Base-by-base conservation (phyloP, 768 basidiomycete genomes). In the Leucogyrophana mollusca region DNA sequence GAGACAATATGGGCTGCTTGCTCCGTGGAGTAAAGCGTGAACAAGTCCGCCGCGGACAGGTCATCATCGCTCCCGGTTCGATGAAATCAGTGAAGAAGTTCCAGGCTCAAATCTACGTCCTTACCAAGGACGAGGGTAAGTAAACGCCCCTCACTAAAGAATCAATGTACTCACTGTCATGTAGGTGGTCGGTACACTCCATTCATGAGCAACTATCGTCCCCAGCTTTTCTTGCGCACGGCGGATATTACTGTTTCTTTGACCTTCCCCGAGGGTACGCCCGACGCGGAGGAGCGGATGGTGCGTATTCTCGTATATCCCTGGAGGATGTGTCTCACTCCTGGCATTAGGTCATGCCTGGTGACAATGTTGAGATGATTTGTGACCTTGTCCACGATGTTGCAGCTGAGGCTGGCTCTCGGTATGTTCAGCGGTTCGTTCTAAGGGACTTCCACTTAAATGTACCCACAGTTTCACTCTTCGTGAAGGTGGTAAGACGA, bases 1-100 rank as follows among this genome's bases (percentile, higher is more conserved):
- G 96, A 58, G 96, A 99, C 71, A 98, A 98, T 77, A 97, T 98
- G 92, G 96, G 96, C 56, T 90, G 87, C 46, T 78, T 99, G 30
- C 84, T 99, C 37, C 92, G 96, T 68, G 94, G 96, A 63, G 75
- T 97, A 68, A 98, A 98, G 73, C 87, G 95, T 53, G 96, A 98
- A 63, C 93, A 98, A 69, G 74, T 99, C 60, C 79, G 82, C 53
- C 89, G 96, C 54, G 96, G 96, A 36, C 92, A 94, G 65, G 87
- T 98, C 46, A 80, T 99, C 61, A 80, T 85, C 56, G 78, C 82
- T 24, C 94, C 94, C 20, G 92, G 92, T 25, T 80, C 90, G 7
- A 90, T 98, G 72, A 95, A 94, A 70, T 77, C 90, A n/a, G 85
- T 88, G 57, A 94, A 88, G 76, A 90, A 90, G 70, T 95, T 98